phyloP scores from a whole-genome alignment of 495 filamentous ascomycete genomes.

The Trichodelitschia bisporula region DNA sequence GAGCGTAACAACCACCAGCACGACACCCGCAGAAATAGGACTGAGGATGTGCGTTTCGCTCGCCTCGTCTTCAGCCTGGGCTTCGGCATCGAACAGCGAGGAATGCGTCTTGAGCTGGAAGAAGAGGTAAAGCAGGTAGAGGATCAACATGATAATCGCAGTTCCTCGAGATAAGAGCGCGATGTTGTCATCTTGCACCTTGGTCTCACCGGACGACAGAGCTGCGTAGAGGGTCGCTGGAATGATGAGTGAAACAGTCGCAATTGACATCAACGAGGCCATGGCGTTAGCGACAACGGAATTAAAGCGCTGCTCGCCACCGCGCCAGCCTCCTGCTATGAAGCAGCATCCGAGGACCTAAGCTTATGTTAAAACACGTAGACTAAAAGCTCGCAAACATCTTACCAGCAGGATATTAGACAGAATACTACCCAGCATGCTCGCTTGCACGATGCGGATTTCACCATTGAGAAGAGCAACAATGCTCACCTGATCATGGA shows the following conservation, averaged over 20 bases:
- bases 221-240: constrained; percentile 56
- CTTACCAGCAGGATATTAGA: constrained; percentile 71
- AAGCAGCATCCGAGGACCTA: constrained; percentile 84
- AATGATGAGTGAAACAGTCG: constrained; percentile 78
- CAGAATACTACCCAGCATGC: constrained; percentile 91
- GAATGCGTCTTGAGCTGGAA: constrained; percentile 78
- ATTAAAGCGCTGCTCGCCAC: constrained; percentile 58
- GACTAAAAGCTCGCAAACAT: constrained; percentile 1
- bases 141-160: constrained; percentile 60
- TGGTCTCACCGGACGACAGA: constrained; percentile 15
- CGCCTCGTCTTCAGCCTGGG: constrained; percentile 17
- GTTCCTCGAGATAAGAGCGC: constrained; percentile 75
- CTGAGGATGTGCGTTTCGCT: constrained; percentile 25
- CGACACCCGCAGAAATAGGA: constrained; percentile 45
- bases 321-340: constrained; percentile 55
- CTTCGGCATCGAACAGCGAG: constrained; percentile 49
- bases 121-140: constrained; percentile 75
- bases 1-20: constrained; percentile 54
- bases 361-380: neutral
- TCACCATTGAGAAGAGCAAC: constrained; percentile 66
- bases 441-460: constrained; percentile 87
- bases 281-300: constrained; percentile 78
- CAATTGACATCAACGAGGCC: constrained; percentile 84
- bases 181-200: constrained; percentile 34
- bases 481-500: constrained; percentile 53